Evolutionary conservation across 306 rosid species (phyloP).

Genomic region (Trichosanthes cucumerina): DNA sequence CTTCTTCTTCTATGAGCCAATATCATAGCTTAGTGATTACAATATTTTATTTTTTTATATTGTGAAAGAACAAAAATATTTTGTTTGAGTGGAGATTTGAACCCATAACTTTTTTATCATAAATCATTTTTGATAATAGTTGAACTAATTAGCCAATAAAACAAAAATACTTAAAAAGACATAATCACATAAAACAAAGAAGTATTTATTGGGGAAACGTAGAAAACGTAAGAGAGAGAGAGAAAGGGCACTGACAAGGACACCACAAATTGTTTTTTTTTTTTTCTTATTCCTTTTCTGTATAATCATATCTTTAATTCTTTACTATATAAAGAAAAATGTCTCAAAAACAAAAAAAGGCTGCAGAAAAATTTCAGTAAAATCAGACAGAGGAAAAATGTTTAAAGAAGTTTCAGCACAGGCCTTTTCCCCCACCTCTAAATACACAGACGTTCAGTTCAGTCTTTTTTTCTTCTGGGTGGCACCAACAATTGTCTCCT

Average conservation of each 20-base stretch:
- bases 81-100: too few relatives aligned
- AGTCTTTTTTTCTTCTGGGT: not conserved
- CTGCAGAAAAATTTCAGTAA: not conserved
- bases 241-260: not conserved
- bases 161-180: not conserved
- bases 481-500: not conserved
- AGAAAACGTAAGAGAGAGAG: not conserved
- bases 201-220: too few relatives aligned
- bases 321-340: not conserved
- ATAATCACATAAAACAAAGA: not conserved
- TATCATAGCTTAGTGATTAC: too few relatives aligned
- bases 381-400: not conserved
- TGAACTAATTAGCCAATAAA: too few relatives aligned
- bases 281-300: not conserved
- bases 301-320: not conserved
- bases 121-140: too few relatives aligned
- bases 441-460: not conserved
- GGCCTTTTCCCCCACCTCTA: not conserved
- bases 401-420: not conserved
- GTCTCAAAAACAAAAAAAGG: not conserved
- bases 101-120: too few relatives aligned
- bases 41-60: too few relatives aligned
- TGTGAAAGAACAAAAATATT: too few relatives aligned
- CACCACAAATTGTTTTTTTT: not conserved
- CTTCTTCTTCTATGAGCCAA: too few relatives aligned